These are phyloP conservation scores for Boechera retrofracta DNA, from an alignment of 345 rosid species.

Conservation along the genomic window DNA sequence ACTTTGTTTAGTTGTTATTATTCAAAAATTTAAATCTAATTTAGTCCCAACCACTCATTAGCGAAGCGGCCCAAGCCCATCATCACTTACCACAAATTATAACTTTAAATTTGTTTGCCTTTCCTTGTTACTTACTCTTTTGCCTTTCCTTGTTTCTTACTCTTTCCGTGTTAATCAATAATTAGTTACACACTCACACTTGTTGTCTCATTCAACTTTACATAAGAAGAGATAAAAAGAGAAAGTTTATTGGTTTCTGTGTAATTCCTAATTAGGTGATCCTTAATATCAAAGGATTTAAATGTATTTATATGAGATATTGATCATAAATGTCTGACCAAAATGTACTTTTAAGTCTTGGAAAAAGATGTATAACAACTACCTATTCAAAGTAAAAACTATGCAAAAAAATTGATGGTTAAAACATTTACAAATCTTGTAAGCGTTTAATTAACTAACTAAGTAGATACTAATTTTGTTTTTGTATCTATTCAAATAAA, in stretches of 20 bases:
- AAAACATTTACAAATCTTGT: too few relatives aligned
- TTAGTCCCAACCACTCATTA: not conserved
- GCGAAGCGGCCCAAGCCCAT: constrained; percentile 1
- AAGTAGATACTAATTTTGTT: too few relatives aligned
- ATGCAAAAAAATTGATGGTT: too few relatives aligned
- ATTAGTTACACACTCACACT: not conserved
- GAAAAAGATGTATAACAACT: not conserved
- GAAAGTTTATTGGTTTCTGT: not conserved
- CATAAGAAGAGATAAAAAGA: too few relatives aligned
- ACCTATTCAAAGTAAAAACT: too few relatives aligned
- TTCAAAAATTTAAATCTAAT: too few relatives aligned
- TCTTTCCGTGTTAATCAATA: not conserved
- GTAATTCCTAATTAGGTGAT: not conserved
- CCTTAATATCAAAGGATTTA: not conserved
- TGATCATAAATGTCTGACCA: not conserved
- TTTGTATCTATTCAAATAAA: too few relatives aligned
- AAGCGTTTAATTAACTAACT: too few relatives aligned
- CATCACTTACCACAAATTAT: not conserved
- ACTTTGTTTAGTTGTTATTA: too few relatives aligned
- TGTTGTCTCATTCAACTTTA: not conserved
- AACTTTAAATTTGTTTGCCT: not conserved
- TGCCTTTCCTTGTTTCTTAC: not conserved
- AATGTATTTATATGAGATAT: not conserved
- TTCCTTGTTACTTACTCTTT: too few relatives aligned
- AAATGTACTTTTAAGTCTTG: not conserved